Evolutionary conservation across 352 stramenopile species (phyloP), one percentile per base, ranked within the genome.

Genomic region (Phytophthora multivora): DNA sequence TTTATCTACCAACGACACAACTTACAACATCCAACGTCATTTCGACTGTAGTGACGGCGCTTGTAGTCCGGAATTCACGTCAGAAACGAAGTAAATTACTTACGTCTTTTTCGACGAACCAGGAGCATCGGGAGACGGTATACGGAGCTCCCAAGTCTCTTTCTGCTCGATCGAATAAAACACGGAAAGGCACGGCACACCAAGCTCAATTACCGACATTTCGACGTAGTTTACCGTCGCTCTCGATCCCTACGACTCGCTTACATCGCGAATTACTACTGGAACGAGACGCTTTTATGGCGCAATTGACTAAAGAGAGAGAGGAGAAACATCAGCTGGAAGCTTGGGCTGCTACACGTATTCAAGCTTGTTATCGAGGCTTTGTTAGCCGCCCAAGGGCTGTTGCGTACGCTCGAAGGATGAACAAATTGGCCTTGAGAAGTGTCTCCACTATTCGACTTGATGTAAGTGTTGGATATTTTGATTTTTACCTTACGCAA

Each of bases 21-120:
- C 75, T 90, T 42, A 88, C 78, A 26, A 79, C 69, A 21, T 88
- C 82, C 8, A 89, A 83, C 48, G 76, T 90, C 49, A 73, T 89
- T 30, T 87, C 82, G 8, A 89, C 79, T 0, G 73, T 82, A 21
- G 77, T 89, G 41, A 91, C 80, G 9, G 66, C 71, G 5, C 51
- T 75, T 28, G 19, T 38, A 15, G 50, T 48, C 28, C 52, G 42
- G 33, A 43, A 11, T 52, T 52, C 23, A 2, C 59, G 18, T 21
- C 57, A 39, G 11, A 65, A 55, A 42, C 30, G 63, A 6, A 41
- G 41, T 31, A 67, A 59, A 19, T 30, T 57, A 23, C 46, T 51
- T 18, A 47, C 39, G 1, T 21, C 50, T 28, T 25, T 52, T 42
- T 48, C 31, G 18, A 55, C 42, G 8, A 83, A 83, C 36, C 72